These are phyloP conservation scores for Hyphopichia fennica DNA, from an alignment of 1,139 yeast genomes.

Conservation along the genomic window DNA sequence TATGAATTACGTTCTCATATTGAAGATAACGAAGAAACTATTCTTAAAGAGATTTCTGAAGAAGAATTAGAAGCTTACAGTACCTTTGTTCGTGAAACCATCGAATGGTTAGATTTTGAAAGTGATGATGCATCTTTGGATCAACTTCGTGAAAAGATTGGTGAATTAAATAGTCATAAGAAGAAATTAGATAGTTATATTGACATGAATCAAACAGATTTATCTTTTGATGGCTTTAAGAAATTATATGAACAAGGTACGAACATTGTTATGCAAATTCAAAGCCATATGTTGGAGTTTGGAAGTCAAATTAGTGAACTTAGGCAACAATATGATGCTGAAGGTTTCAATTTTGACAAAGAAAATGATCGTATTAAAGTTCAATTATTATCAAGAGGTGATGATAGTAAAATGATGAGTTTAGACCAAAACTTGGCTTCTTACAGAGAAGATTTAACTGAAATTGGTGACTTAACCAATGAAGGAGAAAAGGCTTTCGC, in stretches of 20 bases:
- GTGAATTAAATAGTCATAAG: constrained; percentile 19
- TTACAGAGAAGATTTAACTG: constrained; percentile 35
- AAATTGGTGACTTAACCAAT: constrained; percentile 28
- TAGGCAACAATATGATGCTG: constrained; percentile 39
- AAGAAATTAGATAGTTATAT: constrained; percentile 19
- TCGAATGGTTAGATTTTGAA: constrained; percentile 83
- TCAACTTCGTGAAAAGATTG: constrained; percentile 32
- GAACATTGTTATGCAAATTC: constrained; percentile 39
- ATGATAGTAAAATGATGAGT: constrained; percentile 31
- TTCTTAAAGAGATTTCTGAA: constrained; percentile 34
- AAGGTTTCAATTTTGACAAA: constrained; percentile 49
- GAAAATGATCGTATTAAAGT: constrained; percentile 44
- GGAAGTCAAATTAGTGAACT: constrained; percentile 44
- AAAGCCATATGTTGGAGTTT: constrained; percentile 44
- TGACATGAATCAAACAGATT: constrained; percentile 32
- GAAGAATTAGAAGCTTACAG: constrained; percentile 27
- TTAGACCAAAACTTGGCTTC: constrained; percentile 35
- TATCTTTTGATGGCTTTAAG: constrained; percentile 35
- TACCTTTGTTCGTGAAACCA: constrained; percentile 41
- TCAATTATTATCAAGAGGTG: constrained; percentile 29
- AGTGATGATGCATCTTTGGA: constrained; percentile 54
- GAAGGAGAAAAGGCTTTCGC: constrained; percentile 26
- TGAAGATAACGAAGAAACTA: constrained; percentile 46
- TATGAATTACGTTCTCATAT: constrained; percentile 56
- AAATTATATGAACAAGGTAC: constrained; percentile 43